A percentile compares a stretch with the other conserved stretches of the same genome.
These are phyloP conservation scores for Mortierella sp. DNA, from an alignment of 371 early-diverging fungal genomes.

Conservation along the genomic window DNA sequence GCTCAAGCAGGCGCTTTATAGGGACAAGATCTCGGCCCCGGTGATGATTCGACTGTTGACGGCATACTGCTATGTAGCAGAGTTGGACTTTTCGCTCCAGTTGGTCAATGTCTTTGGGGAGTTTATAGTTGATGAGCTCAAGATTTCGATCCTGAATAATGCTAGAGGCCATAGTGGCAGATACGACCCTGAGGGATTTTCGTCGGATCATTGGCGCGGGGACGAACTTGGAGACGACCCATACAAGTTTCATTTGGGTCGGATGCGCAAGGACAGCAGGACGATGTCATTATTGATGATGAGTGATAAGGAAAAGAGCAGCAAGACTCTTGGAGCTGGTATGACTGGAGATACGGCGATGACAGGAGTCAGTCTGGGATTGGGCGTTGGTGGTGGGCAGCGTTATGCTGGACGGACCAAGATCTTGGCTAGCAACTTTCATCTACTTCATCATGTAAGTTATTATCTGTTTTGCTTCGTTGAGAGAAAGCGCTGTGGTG, in stretches of 20 bases:
- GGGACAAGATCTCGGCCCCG: constrained; percentile 36
- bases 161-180: neutral
- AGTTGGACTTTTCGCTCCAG: constrained; percentile 39
- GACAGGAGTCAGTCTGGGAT: constrained; percentile 2
- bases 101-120: constrained; percentile 48
- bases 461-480: neutral
- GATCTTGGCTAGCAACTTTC: constrained; percentile 44
- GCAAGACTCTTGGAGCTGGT: neutral
- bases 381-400: constrained; percentile 14
- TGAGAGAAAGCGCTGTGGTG: too few relatives aligned
- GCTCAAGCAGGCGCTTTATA: constrained; percentile 45
- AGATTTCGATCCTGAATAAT: constrained; percentile 31
- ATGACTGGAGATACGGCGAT: constrained; percentile 3
- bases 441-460: constrained; percentile 53
- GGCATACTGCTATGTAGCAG: constrained; percentile 45
- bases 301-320: constrained; percentile 3
- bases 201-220: neutral
- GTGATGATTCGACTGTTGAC: constrained; percentile 43
- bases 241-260: neutral
- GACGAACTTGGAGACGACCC: constrained; percentile 4
- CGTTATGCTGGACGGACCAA: constrained; percentile 22
- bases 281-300: neutral
- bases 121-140: constrained; percentile 49
- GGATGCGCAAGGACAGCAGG: too few relatives aligned
- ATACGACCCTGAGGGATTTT: constrained; percentile 5